Evolutionary conservation across 305 asterid genomes (phyloP), one percentile per base, ranked within the genome.

Genomic region (Fraxinus paxiana): DNA sequence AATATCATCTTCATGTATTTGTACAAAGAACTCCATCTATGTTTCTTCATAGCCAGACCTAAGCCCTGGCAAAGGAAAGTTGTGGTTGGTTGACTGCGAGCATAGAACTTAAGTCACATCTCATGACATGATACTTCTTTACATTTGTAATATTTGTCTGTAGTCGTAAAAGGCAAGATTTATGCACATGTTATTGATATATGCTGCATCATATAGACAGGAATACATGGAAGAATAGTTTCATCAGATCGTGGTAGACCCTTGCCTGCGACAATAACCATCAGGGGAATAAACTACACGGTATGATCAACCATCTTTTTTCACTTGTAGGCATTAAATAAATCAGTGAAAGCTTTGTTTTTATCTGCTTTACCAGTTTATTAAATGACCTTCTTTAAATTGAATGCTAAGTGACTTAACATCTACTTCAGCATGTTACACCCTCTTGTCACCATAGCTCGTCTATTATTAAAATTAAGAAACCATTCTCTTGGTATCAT

Each of bases 211-310:
- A 63, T 80, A 67, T 88, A 95, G 99, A 87, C 95, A 41, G 98
- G 99, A 86, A 82, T 95, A 79, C 98, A 93, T 73, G 99, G 99
- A 77, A 88, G 90, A 82, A 79, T 91, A 75, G 86, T 88, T 85
- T 93, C 99, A 82, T 91, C 98, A 30, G 91, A 92, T 83, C 78
- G 75, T 76, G 96, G 98, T 81, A 90, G 82, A 83, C 97, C 94
- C 81, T 87, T 95, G 83, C 92, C 97, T 43, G 99, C 99, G 24
- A 83, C 90, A 76, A 87, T 95, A 82, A 82, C 92, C 81, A 85
- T 95, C 79, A 84, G 83, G 80, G 99, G 99, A 79, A 87, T 90
- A 87, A 92, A 93, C 89, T 85, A 91, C 90, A 89, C 93, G 87
- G 99, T 95, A 88, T 22, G 75, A 71, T 61, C 82, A 30, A 28